Percentiles rank a stretch among this genome's conserved stretches.
phyloP scores from a whole-genome alignment of 2,329 filamentous ascomycete genomes.

The Hypocrella siamensis region DNA sequence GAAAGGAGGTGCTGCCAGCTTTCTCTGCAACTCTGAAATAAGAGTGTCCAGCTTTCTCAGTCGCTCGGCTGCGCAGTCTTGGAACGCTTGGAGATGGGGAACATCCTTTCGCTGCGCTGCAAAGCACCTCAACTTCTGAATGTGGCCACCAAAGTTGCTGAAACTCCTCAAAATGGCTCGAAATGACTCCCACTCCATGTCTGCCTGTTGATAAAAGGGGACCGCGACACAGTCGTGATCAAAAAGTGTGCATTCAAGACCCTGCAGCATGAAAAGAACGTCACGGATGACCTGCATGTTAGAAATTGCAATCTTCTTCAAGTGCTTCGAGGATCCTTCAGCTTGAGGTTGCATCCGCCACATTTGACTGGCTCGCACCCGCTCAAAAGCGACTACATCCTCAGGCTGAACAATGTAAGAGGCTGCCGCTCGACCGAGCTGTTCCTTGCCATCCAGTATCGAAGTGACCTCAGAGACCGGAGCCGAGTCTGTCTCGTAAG shows the following conservation, averaged over 20 bases:
- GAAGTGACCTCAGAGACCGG: slow-evolving; percentile 20
- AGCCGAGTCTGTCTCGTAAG: slow-evolving; percentile 17
- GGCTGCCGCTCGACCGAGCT: slow-evolving; percentile 10
- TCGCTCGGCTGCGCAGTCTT: slow-evolving; percentile 41
- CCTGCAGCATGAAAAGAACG: slow-evolving; percentile 70
- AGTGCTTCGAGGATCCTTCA: slow-evolving; percentile 15
- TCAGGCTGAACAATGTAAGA: slow-evolving; percentile 19
- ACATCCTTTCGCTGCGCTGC: slow-evolving; percentile 26
- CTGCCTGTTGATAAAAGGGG: slow-evolving; percentile 27
- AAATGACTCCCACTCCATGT: slow-evolving; percentile 34
- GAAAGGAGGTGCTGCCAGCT: slow-evolving; percentile 35
- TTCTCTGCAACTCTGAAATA: slow-evolving; percentile 43
- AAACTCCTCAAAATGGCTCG: slow-evolving; percentile 30
- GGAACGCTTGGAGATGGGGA: slow-evolving; percentile 56
- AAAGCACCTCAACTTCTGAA: slow-evolving; percentile 30
- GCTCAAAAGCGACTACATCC: slow-evolving; percentile 15
- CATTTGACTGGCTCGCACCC: slow-evolving; percentile 16
- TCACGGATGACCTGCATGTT: slow-evolving; percentile 66
- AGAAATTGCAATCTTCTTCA: slow-evolving; percentile 34
- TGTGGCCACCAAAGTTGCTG: slow-evolving; percentile 27
- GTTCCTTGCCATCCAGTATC: slow-evolving; percentile 14
- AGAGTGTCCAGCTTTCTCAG: slow-evolving; percentile 41
- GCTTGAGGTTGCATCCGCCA: slow-evolving; percentile 20
- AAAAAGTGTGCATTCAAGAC: slow-evolving; percentile 62
- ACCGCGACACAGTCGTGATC: slow-evolving; percentile 21